Evolutionary conservation across 2,329 filamentous ascomycete genomes (phyloP).

Genomic region (Oidium heveae): DNA sequence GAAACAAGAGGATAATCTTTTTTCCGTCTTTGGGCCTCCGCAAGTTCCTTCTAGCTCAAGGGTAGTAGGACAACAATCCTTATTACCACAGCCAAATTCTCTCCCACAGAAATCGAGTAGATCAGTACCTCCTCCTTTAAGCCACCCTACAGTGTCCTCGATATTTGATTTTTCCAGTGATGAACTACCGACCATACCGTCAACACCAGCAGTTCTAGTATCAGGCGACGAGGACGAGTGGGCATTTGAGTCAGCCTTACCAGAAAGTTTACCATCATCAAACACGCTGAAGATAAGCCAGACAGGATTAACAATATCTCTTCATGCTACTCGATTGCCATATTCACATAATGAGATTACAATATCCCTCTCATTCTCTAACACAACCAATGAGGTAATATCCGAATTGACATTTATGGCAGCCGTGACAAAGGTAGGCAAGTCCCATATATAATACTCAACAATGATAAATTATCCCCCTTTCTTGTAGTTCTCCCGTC

Average conservation of each 20-base stretch:
- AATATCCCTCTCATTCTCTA: slow-evolving; percentile 63
- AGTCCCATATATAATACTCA: background rate
- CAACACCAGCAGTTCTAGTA: slow-evolving; percentile 15
- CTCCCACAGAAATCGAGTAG: slow-evolving; percentile 3
- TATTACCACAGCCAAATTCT: slow-evolving; percentile 18
- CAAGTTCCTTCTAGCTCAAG: slow-evolving; percentile 23
- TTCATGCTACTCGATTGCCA: slow-evolving; percentile 37
- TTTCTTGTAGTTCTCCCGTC: background rate
- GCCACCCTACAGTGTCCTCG: slow-evolving; percentile 26
- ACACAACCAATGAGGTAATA: slow-evolving; percentile 45
- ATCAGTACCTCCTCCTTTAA: slow-evolving; percentile 13
- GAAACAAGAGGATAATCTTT: slow-evolving; percentile 17
- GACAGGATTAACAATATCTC: slow-evolving; percentile 44
- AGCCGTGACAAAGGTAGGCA: slow-evolving; percentile 71
- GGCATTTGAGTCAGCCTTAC: slow-evolving; percentile 74
- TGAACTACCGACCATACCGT: slow-evolving; percentile 9
- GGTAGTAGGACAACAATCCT: slow-evolving; percentile 26
- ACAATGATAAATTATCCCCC: background rate
- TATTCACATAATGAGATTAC: slow-evolving; percentile 24
- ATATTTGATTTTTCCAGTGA: slow-evolving; percentile 18
- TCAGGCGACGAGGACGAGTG: slow-evolving; percentile 64
- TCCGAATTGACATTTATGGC: slow-evolving; percentile 71
- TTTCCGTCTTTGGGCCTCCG: slow-evolving; percentile 28
- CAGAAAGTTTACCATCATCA: slow-evolving; percentile 23
- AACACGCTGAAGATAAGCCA: slow-evolving; percentile 43